phyloP scores from a whole-genome alignment of 768 basidiomycete genomes.

The Macrolepiota albuminosa region DNA sequence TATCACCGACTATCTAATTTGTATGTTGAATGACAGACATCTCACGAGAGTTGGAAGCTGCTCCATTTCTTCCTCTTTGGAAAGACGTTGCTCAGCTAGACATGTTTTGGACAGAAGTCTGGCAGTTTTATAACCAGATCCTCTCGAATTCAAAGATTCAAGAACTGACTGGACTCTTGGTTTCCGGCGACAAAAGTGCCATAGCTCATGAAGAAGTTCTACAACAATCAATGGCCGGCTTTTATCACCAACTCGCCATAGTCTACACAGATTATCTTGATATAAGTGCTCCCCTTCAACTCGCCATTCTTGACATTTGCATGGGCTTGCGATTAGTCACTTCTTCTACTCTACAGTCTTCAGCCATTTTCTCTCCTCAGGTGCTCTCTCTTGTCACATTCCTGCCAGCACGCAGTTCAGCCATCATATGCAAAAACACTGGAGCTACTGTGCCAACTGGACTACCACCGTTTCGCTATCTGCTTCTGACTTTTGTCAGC shows the following conservation, averaged over 20 bases:
- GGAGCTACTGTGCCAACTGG: slow-evolving; percentile 22
- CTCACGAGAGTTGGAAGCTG: slow-evolving; percentile 19
- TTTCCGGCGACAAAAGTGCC: slow-evolving; percentile 31
- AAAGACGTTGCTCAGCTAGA: slow-evolving; percentile 46
- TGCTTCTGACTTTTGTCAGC: slow-evolving; percentile 49
- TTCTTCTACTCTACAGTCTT: slow-evolving; percentile 14
- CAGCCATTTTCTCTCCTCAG: slow-evolving; percentile 18
- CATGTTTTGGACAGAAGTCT: slow-evolving; percentile 71
- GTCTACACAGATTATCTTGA: slow-evolving; percentile 72
- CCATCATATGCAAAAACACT: slow-evolving; percentile 25
- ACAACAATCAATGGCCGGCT: slow-evolving; percentile 77
- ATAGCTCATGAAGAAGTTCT: slow-evolving; percentile 59
- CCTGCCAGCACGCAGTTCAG: slow-evolving; percentile 45
- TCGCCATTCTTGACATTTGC: slow-evolving; percentile 61
- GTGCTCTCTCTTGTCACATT: slow-evolving; percentile 41
- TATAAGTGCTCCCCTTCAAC: slow-evolving; percentile 59
- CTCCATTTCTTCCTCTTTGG: slow-evolving; percentile 28
- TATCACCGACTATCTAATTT: slow-evolving; percentile 40
- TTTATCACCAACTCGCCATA: slow-evolving; percentile 63
- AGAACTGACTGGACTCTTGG: slow-evolving; percentile 37
- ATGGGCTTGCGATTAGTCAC: slow-evolving; percentile 63
- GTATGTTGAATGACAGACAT: slow-evolving; percentile 26
- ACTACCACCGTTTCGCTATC: slow-evolving; percentile 31
- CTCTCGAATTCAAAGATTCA: slow-evolving; percentile 43
- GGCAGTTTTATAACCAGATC: slow-evolving; percentile 66